Evolutionary conservation across 2,329 filamentous ascomycete species (phyloP).

Genomic region (Hymenoscyphus linearis): DNA sequence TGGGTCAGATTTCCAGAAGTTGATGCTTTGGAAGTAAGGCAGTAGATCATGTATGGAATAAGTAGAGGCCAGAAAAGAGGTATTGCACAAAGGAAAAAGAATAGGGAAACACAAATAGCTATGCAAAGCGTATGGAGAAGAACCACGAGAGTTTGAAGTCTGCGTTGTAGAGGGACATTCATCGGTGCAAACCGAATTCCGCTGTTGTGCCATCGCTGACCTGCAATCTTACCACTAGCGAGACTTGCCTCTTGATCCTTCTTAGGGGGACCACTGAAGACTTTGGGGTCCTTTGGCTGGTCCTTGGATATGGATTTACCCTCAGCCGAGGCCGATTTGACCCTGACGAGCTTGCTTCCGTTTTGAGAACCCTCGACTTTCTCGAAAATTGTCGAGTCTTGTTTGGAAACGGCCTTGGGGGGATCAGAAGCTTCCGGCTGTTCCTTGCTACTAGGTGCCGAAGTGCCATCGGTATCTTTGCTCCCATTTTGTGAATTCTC

Average conservation of each 20-base stretch:
- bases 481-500: not conserved
- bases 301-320: constrained; percentile 15
- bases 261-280: constrained; percentile 15
- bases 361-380: constrained; percentile 22
- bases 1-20: constrained; percentile 69
- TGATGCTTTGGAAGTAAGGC: constrained; percentile 72
- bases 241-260: constrained; percentile 24
- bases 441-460: not conserved
- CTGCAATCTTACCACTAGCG: constrained; percentile 29
- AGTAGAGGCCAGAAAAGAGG: constrained; percentile 83
- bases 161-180: constrained; percentile 63
- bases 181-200: constrained; percentile 81
- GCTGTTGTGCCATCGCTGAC: constrained; percentile 31
- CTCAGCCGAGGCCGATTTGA: constrained; percentile 21
- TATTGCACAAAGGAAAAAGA: constrained; percentile 88
- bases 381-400: constrained; percentile 20
- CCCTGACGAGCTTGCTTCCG: constrained; percentile 23
- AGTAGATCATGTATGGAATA: constrained; percentile 74
- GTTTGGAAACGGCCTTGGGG: not conserved
- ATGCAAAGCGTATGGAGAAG: constrained; percentile 69
- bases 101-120: constrained; percentile 65
- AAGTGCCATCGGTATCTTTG: not conserved
- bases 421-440: not conserved
- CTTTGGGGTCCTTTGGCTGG: constrained; percentile 7
- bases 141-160: constrained; percentile 74